phyloP scores from a whole-genome alignment of 768 basidiomycete genomes.

The Mycena olivaceomarginata region DNA sequence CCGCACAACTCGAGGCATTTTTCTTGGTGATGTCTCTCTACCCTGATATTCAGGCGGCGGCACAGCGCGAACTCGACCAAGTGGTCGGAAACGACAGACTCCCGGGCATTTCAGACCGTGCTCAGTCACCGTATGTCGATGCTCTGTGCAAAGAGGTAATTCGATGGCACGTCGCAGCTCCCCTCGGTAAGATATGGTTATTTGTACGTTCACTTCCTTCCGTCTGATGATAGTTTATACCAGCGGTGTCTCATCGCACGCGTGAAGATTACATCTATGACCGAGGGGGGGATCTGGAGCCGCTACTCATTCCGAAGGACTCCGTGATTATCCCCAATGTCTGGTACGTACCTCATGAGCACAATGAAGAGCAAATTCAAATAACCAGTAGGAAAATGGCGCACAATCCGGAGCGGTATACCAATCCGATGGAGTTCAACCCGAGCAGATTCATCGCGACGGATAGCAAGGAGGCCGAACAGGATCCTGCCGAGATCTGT shows the following conservation, averaged over 20 bases:
- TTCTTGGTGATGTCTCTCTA: constrained; percentile 48
- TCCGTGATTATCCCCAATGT: constrained; percentile 26
- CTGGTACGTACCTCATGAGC: constrained; percentile 13
- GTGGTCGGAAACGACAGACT: constrained; percentile 53
- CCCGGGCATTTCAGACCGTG: constrained; percentile 30
- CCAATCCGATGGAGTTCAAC: too few relatives aligned
- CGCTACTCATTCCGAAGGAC: constrained; percentile 24
- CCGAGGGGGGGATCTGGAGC: not conserved
- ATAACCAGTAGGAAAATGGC: too few relatives aligned
- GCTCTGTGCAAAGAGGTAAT: too few relatives aligned
- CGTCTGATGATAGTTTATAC: too few relatives aligned
- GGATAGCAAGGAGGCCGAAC: not conserved
- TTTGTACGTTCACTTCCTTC: too few relatives aligned
- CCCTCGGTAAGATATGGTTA: too few relatives aligned
- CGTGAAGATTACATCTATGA: constrained; percentile 26
- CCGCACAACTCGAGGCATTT: constrained; percentile 17
- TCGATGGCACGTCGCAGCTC: too few relatives aligned
- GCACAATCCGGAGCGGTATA: too few relatives aligned
- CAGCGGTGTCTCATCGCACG: too few relatives aligned
- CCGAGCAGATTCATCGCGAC: too few relatives aligned
- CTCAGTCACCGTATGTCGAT: too few relatives aligned
- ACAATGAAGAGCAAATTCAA: too few relatives aligned
- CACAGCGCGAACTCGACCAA: constrained; percentile 59
- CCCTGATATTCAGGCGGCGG: constrained; percentile 55
- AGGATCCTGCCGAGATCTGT: constrained; percentile 16